Percentiles rank a stretch among this genome's conserved stretches.
Evolutionary conservation across 257 asterid species (phyloP).

Genomic region (Handroanthus guayacan): DNA sequence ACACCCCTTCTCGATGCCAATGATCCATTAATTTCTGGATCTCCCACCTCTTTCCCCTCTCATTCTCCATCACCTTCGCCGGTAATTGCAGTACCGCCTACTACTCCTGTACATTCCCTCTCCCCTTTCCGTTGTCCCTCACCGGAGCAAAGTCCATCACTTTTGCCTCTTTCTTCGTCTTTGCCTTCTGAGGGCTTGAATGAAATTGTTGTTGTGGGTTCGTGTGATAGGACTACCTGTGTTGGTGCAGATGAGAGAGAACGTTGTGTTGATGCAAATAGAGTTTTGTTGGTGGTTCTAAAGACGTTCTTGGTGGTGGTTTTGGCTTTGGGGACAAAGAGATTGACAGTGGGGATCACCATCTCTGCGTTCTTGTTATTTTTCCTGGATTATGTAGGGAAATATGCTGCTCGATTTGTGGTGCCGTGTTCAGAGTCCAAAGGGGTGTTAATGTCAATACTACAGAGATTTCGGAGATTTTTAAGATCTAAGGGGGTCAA

Average conservation of each 20-base stretch:
- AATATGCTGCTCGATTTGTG: constrained; percentile 24
- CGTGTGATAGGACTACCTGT: neutral
- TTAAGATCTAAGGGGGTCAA: constrained; percentile 26
- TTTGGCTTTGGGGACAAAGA: constrained; percentile 65
- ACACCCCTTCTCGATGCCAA: neutral
- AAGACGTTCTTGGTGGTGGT: constrained; percentile 63
- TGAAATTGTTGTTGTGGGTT: constrained; percentile 20
- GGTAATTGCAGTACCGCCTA: constrained; percentile 17
- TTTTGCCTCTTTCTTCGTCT: constrained; percentile 8
- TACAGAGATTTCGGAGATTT: constrained; percentile 7
- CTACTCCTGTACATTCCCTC: constrained; percentile 5
- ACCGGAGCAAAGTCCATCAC: constrained; percentile 22
- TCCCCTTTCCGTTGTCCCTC: constrained; percentile 22
- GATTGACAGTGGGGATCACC: constrained; percentile 68
- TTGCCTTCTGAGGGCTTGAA: neutral
- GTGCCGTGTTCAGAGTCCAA: constrained; percentile 38
- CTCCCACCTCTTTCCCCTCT: constrained; percentile 6
- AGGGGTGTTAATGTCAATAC: constrained; percentile 3
- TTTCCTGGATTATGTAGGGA: constrained; percentile 59
- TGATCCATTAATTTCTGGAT: constrained; percentile 21
- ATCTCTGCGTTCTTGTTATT: constrained; percentile 65
- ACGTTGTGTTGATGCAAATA: constrained; percentile 36
- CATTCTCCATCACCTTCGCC: constrained; percentile 37
- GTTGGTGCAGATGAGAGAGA: constrained; percentile 11
- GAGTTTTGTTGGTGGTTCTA: constrained; percentile 46